Evolutionary conservation across 129 eudicot genomes (phyloP).

Genomic region (Helianthus tuberosus): DNA sequence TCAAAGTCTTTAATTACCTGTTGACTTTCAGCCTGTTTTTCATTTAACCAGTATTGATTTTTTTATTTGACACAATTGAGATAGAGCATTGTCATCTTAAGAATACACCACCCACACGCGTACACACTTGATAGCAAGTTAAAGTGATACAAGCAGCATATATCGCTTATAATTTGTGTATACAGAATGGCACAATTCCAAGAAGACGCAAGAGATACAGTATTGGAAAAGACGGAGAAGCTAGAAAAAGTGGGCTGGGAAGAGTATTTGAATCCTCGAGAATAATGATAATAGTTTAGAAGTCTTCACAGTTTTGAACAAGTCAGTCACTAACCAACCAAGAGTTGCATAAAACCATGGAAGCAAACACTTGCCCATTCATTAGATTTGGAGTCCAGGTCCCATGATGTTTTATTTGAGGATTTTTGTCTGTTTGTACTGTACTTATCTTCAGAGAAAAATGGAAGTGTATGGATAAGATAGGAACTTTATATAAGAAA

Average conservation of each 20-base stretch:
- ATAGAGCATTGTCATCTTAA: background rate
- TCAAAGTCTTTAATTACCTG: background rate
- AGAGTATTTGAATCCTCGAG: constrained; percentile 59
- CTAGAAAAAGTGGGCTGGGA: constrained; percentile 87
- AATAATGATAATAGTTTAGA: background rate
- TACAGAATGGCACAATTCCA: constrained; percentile 82
- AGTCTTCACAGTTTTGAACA: constrained; percentile 21
- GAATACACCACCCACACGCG: background rate
- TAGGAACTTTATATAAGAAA: too few species aligned
- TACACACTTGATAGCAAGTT: background rate
- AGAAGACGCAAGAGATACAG: constrained; percentile 75
- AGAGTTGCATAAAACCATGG: background rate
- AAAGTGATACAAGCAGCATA: background rate
- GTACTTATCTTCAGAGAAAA: background rate
- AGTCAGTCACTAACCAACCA: background rate
- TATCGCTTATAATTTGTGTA: background rate
- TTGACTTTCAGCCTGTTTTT: background rate
- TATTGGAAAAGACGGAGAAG: constrained; percentile 71
- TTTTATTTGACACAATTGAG: background rate
- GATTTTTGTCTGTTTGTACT: background rate
- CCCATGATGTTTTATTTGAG: background rate
- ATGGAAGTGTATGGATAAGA: too few species aligned
- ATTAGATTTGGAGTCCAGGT: background rate
- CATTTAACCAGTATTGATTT: too few species aligned
- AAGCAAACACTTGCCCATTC: too few species aligned